Conservation (phyloP, 192 early-diverging fungal species). For the Podila minutissima region DNA sequence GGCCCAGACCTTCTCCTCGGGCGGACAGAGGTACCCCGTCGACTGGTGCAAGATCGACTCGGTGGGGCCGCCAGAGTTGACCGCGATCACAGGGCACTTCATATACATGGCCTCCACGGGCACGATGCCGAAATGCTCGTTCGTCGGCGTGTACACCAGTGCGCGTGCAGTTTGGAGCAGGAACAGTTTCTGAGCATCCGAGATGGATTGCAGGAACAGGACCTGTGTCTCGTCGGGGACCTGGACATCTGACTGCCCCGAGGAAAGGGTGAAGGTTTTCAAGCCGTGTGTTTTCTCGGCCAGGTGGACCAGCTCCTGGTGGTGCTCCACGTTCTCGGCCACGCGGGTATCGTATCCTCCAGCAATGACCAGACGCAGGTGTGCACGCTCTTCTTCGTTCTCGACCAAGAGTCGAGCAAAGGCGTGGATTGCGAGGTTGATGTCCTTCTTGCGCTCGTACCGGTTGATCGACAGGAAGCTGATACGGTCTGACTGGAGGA, state of each 20-base stretch:
- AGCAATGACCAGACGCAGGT: conserved; percentile 76
- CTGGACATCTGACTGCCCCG: conserved; percentile 28
- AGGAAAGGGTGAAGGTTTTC: conserved; percentile 52
- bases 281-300: conserved; percentile 59
- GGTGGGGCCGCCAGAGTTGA: conserved; percentile 85
- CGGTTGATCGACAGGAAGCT: conserved; percentile 90
- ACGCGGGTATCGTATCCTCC: conserved; percentile 90
- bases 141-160: conserved; percentile 89
- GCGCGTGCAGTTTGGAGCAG: conserved; percentile 70
- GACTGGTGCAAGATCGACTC: conserved; percentile 79
- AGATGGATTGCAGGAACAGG: conserved; percentile 90
- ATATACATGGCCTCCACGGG: conserved; percentile 97
- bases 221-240: conserved; percentile 66
- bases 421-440: conserved; percentile 81
- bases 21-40: conserved; percentile 83
- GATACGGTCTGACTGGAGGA: conserved; percentile 53
- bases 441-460: conserved; percentile 96
- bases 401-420: conserved; percentile 63
- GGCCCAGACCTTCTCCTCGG: conserved; percentile 70
- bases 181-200: conserved; percentile 78
- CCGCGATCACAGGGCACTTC: conserved; percentile 86
- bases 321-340: conserved; percentile 88
- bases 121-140: conserved; percentile 98
- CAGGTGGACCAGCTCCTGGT: conserved; percentile 72
- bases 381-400: conserved; percentile 19